Base-by-base conservation (phyloP, 2,329 filamentous ascomycete genomes). In the Fusarium pseudocircinatum region DNA sequence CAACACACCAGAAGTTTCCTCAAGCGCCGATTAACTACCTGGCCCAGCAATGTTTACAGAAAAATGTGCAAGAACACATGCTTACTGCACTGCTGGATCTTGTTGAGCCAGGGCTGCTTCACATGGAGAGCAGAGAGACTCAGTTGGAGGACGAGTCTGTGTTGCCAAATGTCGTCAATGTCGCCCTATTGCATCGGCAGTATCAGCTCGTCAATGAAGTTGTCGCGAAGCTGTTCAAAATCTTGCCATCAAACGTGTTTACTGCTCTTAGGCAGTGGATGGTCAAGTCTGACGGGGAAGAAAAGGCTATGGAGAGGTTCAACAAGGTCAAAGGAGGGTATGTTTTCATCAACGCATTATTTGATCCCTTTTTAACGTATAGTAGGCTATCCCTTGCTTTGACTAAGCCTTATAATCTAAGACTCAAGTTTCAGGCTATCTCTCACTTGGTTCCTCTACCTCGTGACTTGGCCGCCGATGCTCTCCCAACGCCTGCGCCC, bases 261-360 rank as follows among this genome's bases (percentile, higher is more conserved):
- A 24, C 26, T 9, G 77, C 65, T 64, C 7, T 69, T 15, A 62
- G 49, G 9, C 7, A 61, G 16, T 70, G 61, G 73, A 16, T 76
- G 14, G 49, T 47, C 6, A 46, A 32, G 26, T 4, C 36, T 7
- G 49, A 56, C 22, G 34, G n/a, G 10, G 52, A 24, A 11, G 28
- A 32, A 7, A 37, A 49, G 32, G 24, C 24, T 36, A 36, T 59
- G 4, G 30, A 47, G 22, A 42, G 54, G 11, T 77, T 73, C 42
- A 37, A 60, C 16, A 22, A 14, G 6, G 43, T 69, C 28, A 26
- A 44, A 22, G 39, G 36, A 5, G 63, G 60, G 72, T 61, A 65
- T 5, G 67, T 49, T 44, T 60, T 36, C 34, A 15, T 30, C n/a
- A 12, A 40, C 18, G 10, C n/a, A n/a, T 30, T 10, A 16, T 15